Conservation (phyloP, 2,329 filamentous ascomycete genomes). For the Didymella sp. region DNA sequence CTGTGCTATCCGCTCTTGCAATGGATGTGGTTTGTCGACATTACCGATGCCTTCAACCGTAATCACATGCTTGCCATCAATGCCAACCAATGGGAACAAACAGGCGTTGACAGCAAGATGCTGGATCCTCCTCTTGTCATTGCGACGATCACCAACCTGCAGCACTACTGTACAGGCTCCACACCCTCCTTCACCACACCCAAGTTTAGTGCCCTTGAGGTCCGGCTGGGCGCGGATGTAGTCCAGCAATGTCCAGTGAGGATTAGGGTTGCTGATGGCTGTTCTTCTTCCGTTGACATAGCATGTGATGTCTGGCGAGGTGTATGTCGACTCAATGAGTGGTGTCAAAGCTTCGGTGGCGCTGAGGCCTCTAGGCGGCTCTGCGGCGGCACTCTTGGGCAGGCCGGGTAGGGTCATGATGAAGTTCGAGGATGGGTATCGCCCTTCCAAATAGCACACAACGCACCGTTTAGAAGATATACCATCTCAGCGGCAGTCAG, state of each 20-base stretch:
- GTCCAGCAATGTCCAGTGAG: slow-evolving; percentile 87
- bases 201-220: slow-evolving; percentile 92
- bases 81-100: slow-evolving; percentile 84
- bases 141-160: slow-evolving; percentile 63
- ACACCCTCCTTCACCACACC: slow-evolving; percentile 93
- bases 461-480: slow-evolving; percentile 5
- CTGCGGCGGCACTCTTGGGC: slow-evolving; percentile 40
- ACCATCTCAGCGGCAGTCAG: slow-evolving; percentile 4
- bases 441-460: background rate
- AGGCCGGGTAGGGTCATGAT: slow-evolving; percentile 42
- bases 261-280: slow-evolving; percentile 82
- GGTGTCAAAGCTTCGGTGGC: slow-evolving; percentile 59
- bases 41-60: slow-evolving; percentile 94
- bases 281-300: slow-evolving; percentile 92
- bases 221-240: slow-evolving; percentile 84
- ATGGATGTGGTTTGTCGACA: slow-evolving; percentile 81
- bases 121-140: slow-evolving; percentile 83
- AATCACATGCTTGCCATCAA: slow-evolving; percentile 97
- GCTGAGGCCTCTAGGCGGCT: slow-evolving; percentile 33
- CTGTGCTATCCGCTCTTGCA: slow-evolving; percentile 88
- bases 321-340: slow-evolving; percentile 79
- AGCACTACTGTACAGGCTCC: slow-evolving; percentile 87
- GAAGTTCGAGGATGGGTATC: slow-evolving; percentile 5
- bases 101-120: slow-evolving; percentile 96
- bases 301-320: slow-evolving; percentile 75